phyloP scores from a whole-genome alignment of 2,329 filamentous ascomycete genomes.

The Clonostachys solani region DNA sequence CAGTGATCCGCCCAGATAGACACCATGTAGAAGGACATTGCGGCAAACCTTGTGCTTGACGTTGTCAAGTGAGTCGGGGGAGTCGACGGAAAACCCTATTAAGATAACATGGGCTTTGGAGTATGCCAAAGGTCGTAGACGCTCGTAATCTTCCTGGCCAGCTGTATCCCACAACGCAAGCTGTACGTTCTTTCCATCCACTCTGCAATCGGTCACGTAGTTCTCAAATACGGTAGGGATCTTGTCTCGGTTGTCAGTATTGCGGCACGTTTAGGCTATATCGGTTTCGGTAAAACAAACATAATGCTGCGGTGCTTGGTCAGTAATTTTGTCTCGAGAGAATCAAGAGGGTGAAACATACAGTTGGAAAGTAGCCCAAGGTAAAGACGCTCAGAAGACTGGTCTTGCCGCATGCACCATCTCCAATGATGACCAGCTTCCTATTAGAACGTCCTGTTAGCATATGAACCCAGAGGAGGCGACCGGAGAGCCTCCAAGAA shows the following conservation, averaged over 20 bases:
- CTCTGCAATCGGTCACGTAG: conserved; percentile 97
- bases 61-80: conserved; percentile 93
- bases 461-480: not conserved
- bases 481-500: not conserved
- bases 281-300: conserved; percentile 33
- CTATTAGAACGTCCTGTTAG: conserved; percentile 38
- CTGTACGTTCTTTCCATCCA: conserved; percentile 98
- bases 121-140: conserved; percentile 90
- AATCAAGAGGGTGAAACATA: conserved; percentile 43
- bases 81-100: conserved; percentile 93
- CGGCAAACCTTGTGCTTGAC: conserved; percentile 85
- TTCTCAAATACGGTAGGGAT: conserved; percentile 99
- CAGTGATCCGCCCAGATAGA: conserved; percentile 5
- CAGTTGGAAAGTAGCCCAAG: conserved; percentile 94
- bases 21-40: not conserved
- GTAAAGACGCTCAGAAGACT: conserved; percentile 97
- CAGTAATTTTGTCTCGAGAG: not conserved
- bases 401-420: conserved; percentile 97
- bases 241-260: conserved; percentile 36
- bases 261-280: conserved; percentile 1
- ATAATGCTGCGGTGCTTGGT: conserved; percentile 45
- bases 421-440: conserved; percentile 95
- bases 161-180: conserved; percentile 99
- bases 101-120: conserved; percentile 96
- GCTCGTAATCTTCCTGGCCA: conserved; percentile 97